These are phyloP conservation scores for Magnusiomyces ingens DNA, from an alignment of 1,139 yeast species.

Conservation along the genomic window DNA sequence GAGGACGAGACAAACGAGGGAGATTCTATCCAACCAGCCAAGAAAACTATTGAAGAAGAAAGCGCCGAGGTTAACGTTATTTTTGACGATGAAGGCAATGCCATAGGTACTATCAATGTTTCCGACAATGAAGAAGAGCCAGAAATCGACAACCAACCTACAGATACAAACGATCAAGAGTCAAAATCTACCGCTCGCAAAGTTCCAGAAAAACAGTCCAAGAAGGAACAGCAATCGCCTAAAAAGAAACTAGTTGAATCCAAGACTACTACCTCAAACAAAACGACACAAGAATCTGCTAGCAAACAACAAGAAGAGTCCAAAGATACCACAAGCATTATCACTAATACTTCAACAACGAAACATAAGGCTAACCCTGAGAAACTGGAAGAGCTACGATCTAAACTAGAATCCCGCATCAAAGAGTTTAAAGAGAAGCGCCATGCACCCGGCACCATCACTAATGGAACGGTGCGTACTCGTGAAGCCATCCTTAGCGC, in stretches of 20 bases:
- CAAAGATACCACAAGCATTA: not conserved
- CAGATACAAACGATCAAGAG: conserved; percentile 31
- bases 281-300: conserved; percentile 46
- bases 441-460: conserved; percentile 84
- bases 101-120: conserved; percentile 29
- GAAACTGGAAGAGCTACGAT: conserved; percentile 56
- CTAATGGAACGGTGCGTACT: conserved; percentile 69
- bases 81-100: conserved; percentile 78
- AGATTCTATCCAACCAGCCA: conserved; percentile 12
- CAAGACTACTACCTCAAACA: conserved; percentile 27
- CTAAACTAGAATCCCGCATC: conserved; percentile 68
- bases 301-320: conserved; percentile 45
- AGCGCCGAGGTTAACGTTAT: conserved; percentile 42
- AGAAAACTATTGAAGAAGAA: conserved; percentile 17
- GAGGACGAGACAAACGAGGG: conserved; percentile 24
- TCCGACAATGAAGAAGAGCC: conserved; percentile 20
- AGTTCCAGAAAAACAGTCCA: conserved; percentile 18
- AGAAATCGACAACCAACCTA: conserved; percentile 17
- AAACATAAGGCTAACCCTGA: conserved; percentile 36
- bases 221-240: conserved; percentile 8
- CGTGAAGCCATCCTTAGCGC: conserved; percentile 39
- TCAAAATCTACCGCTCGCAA: conserved; percentile 17
- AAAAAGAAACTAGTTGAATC: conserved; percentile 8
- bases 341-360: conserved; percentile 38
- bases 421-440: conserved; percentile 66